Conservation (phyloP, 2,329 filamentous ascomycete genomes). For the Arthroderma uncinatum region DNA sequence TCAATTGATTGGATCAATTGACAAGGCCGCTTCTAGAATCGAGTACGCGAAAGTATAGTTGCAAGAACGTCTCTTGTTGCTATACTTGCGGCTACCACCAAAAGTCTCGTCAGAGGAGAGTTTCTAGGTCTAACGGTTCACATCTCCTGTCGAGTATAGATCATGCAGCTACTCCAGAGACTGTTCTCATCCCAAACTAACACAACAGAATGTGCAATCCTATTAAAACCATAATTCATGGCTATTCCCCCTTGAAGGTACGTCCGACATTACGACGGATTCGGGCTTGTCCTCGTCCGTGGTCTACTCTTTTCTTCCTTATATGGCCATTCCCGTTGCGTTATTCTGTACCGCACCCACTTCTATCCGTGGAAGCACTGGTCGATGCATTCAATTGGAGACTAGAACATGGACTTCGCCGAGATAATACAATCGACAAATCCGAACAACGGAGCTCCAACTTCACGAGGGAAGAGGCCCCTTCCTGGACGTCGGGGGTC, state of each 20-base stretch:
- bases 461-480: constrained; percentile 8
- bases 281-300: not conserved
- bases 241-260: constrained; percentile 5
- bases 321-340: not conserved
- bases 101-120: too few relatives aligned
- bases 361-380: constrained; percentile 13
- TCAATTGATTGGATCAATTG: too few relatives aligned
- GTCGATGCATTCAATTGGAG: constrained; percentile 19
- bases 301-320: not conserved
- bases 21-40: too few relatives aligned
- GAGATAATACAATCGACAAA: constrained; percentile 9
- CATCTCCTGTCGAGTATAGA: too few relatives aligned
- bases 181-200: too few relatives aligned
- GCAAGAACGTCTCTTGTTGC: too few relatives aligned
- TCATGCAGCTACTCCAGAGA: too few relatives aligned
- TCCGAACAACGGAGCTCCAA: constrained; percentile 8
- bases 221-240: constrained; percentile 4
- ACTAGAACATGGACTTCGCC: constrained; percentile 16
- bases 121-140: too few relatives aligned
- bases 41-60: too few relatives aligned
- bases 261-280: not conserved
- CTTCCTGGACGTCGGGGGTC: constrained; percentile 8
- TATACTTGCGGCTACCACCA: too few relatives aligned
- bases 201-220: constrained; percentile 8
- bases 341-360: constrained; percentile 1